Percentiles rank a stretch among this genome's conserved stretches.
Conservation (phyloP, 139 green algal species). For the Chlorella vulgaris region DNA sequence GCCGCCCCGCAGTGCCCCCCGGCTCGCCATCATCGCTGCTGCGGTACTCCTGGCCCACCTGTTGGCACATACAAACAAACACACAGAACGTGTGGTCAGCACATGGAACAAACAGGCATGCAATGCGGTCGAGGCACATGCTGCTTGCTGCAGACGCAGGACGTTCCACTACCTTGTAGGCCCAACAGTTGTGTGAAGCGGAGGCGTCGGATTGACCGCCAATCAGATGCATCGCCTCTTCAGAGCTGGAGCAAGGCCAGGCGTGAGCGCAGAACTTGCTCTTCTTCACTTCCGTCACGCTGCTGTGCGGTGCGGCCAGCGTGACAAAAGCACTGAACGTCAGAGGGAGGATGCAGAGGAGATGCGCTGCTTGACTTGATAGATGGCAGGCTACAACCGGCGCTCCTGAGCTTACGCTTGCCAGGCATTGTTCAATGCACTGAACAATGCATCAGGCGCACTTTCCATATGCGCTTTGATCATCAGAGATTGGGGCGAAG, state of each 20-base stretch:
- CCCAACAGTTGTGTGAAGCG: conserved; percentile 87
- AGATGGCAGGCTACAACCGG: too few species aligned
- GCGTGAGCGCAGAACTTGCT: conserved; percentile 75
- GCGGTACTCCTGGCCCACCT: conserved; percentile 47
- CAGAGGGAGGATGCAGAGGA: too few species aligned
- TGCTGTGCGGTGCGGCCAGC: conserved; percentile 13
- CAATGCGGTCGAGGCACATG: too few species aligned
- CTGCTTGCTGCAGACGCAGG: neutral
- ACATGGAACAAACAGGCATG: too few species aligned
- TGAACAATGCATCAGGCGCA: too few species aligned
- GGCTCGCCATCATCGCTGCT: conserved; percentile 90
- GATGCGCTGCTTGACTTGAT: neutral
- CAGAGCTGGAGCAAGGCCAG: conserved; percentile 58
- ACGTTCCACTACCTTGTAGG: conserved; percentile 55
- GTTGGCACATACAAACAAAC: too few species aligned
- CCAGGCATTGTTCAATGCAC: too few species aligned
- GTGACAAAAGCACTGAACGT: neutral
- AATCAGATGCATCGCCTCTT: conserved; percentile 64
- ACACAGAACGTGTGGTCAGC: too few species aligned
- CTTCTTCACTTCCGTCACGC: conserved; percentile 64
- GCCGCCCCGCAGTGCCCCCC: conserved; percentile 77
- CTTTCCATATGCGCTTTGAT: too few species aligned
- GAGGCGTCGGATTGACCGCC: conserved; percentile 40
- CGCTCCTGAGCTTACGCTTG: neutral
- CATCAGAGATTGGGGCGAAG: too few species aligned